These are phyloP conservation scores for Xylariaceae sp. DNA, from an alignment of 2,329 filamentous ascomycete genomes.

Conservation along the genomic window DNA sequence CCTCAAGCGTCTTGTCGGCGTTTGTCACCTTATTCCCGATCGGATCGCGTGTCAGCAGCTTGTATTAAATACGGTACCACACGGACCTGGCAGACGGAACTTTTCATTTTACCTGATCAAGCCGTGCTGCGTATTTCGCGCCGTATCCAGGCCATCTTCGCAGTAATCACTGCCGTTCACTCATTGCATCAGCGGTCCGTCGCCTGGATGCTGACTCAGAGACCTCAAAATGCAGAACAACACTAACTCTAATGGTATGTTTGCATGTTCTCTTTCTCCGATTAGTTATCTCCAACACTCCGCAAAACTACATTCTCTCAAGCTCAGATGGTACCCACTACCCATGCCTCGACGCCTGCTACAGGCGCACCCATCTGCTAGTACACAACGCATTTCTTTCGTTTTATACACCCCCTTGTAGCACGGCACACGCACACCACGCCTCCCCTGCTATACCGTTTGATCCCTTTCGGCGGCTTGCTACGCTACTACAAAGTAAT, in stretches of 20 bases:
- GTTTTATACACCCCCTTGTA: constrained; percentile 18
- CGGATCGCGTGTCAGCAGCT: too few relatives aligned
- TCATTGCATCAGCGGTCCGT: neutral
- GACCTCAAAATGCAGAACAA: constrained; percentile 27
- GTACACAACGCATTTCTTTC: neutral
- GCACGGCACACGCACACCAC: neutral
- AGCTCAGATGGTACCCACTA: constrained; percentile 8
- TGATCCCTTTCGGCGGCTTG: constrained; percentile 17
- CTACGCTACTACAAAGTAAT: constrained; percentile 12
- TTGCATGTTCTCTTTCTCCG: constrained; percentile 13
- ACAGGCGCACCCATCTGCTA: neutral
- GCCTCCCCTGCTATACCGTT: constrained; percentile 4
- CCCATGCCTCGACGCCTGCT: neutral
- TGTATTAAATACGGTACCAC: too few relatives aligned
- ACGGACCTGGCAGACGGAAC: neutral
- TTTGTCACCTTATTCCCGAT: too few relatives aligned
- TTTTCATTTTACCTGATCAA: neutral
- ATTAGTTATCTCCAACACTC: constrained; percentile 15
- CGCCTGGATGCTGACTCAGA: constrained; percentile 32
- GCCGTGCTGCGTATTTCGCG: neutral
- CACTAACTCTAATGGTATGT: constrained; percentile 30
- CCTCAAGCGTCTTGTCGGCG: too few relatives aligned
- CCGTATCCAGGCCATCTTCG: constrained; percentile 5
- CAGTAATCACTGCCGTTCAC: constrained; percentile 2
- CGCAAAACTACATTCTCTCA: constrained; percentile 23